phyloP scores from a whole-genome alignment of 169 alveolate species.

The Plasmodium vinckei region DNA sequence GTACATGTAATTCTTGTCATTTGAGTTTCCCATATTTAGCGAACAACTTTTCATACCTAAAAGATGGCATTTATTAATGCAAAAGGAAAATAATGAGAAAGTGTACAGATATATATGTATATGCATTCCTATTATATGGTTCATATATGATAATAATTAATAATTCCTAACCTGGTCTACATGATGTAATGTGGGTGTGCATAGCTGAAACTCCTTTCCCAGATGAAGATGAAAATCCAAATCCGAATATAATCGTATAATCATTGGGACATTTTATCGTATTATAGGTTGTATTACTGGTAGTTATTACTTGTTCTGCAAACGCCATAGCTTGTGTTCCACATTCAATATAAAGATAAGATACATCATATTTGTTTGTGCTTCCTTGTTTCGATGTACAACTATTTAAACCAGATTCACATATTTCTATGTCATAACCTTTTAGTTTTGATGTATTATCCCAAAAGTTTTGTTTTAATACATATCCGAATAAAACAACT shows the following conservation, averaged over 20 bases:
- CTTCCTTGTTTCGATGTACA: slow-evolving; percentile 80
- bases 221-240: slow-evolving; percentile 75
- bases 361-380: slow-evolving; percentile 49
- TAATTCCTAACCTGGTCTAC: slow-evolving; percentile 78
- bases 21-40: slow-evolving; percentile 31
- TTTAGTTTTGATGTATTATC: slow-evolving; percentile 45
- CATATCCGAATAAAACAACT: slow-evolving; percentile 79
- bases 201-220: slow-evolving; percentile 70
- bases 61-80: background rate
- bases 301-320: slow-evolving; percentile 55
- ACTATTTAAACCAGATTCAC: slow-evolving; percentile 60
- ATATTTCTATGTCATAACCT: slow-evolving; percentile 62
- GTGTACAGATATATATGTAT: background rate
- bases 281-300: slow-evolving; percentile 36
- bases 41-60: slow-evolving; percentile 68
- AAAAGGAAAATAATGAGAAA: background rate
- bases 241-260: slow-evolving; percentile 74
- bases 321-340: slow-evolving; percentile 52
- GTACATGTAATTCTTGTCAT: slow-evolving; percentile 47
- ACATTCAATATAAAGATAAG: slow-evolving; percentile 70
- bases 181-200: slow-evolving; percentile 50
- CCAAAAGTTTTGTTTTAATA: slow-evolving; percentile 60
- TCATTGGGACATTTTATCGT: slow-evolving; percentile 77
- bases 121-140: background rate
- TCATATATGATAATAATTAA: background rate